phyloP scores from a whole-genome alignment of 148 eudicot genomes.

The Rhododendron ferrugineum region DNA sequence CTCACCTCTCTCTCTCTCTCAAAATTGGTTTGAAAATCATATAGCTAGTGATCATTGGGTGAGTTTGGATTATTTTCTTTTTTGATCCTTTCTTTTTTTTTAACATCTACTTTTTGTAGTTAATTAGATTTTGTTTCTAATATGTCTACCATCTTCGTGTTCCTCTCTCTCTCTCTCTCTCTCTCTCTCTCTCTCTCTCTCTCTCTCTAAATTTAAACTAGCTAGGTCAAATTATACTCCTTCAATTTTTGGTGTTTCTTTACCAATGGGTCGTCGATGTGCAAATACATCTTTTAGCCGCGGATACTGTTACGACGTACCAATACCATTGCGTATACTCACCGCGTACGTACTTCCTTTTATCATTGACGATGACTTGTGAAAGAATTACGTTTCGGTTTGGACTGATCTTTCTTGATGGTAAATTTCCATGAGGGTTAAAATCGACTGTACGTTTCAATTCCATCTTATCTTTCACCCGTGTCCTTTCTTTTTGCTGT shows the following conservation, averaged over 20 bases:
- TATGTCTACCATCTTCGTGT: background rate
- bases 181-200: background rate
- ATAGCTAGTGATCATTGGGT: background rate
- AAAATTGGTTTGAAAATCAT: background rate
- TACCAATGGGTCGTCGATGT: background rate
- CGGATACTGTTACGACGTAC: background rate
- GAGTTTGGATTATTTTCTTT: background rate
- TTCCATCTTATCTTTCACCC: background rate
- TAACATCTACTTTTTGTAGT: background rate
- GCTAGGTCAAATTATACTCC: too few relatives aligned
- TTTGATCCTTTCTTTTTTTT: background rate
- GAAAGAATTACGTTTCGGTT: background rate
- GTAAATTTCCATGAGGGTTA: background rate
- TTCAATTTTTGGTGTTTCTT: background rate
- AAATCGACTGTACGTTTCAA: too few relatives aligned
- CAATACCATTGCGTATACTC: background rate
- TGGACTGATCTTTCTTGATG: background rate
- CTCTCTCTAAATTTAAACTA: too few relatives aligned
- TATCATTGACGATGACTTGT: background rate
- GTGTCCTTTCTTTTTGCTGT: background rate
- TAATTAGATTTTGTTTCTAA: background rate
- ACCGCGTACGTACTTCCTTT: background rate
- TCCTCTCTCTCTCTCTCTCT: background rate
- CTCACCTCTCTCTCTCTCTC: slow-evolving; percentile 10
- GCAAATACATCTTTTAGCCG: too few relatives aligned